A percentile compares a stretch with the other conserved stretches of the same genome.
phyloP scores from a whole-genome alignment of 2,329 filamentous ascomycete genomes.

The Zymoseptoria brevis region DNA sequence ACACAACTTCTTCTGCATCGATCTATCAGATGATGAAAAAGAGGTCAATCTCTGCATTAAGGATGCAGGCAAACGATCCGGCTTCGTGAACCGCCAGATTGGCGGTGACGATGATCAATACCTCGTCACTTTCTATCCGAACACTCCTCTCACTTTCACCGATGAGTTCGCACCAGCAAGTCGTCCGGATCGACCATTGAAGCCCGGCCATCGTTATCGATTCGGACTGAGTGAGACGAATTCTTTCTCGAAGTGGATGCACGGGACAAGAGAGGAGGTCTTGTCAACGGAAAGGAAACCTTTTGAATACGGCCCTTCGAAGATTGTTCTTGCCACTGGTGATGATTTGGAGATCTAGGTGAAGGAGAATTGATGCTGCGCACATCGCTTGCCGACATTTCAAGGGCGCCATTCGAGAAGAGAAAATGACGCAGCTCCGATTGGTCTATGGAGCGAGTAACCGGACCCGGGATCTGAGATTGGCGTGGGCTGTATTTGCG shows the following conservation, averaged over 20 bases:
- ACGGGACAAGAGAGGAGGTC: neutral
- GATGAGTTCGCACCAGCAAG: neutral
- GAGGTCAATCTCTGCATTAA: neutral
- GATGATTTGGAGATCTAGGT: neutral
- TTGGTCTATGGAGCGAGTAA: neutral
- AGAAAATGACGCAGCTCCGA: neutral
- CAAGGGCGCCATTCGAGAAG: neutral
- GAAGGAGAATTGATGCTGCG: neutral
- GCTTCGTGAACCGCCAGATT: neutral
- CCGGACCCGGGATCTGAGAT: neutral
- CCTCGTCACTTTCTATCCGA: neutral
- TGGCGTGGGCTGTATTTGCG: neutral
- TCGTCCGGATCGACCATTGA: neutral
- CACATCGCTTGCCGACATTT: neutral
- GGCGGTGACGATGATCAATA: neutral
- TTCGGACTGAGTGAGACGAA: neutral
- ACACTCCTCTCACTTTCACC: neutral
- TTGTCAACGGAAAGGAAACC: neutral
- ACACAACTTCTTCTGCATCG: constrained; percentile 9
- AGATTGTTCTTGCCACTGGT: neutral
- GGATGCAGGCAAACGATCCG: neutral
- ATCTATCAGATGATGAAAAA: neutral
- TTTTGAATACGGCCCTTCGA: neutral
- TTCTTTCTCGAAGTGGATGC: neutral
- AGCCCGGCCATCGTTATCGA: constrained; percentile 4